Conservation (phyloP, 2,329 filamentous ascomycete genomes). For the Colletotrichum acutatum region DNA sequence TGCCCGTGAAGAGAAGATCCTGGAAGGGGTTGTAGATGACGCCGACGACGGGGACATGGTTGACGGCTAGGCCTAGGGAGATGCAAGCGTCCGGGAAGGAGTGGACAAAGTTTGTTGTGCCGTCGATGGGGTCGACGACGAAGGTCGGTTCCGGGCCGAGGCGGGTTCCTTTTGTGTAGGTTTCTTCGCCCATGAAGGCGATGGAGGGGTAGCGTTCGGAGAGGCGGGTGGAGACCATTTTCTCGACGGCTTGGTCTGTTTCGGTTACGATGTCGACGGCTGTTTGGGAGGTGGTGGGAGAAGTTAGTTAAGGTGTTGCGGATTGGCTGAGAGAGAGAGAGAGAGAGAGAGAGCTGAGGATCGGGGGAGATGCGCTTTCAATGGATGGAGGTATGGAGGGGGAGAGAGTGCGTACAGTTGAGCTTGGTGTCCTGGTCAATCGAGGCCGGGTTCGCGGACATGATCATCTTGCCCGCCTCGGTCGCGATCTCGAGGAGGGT, state of each 20-base stretch:
- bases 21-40: conserved; percentile 86
- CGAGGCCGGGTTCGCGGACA: conserved; percentile 68
- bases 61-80: conserved; percentile 77
- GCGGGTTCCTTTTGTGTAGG: conserved; percentile 73
- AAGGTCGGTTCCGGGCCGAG: conserved; percentile 78
- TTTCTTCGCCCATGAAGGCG: conserved; percentile 81
- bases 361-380: neutral
- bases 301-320: neutral
- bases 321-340: neutral
- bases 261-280: conserved; percentile 77
- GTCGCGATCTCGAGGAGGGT: conserved; percentile 69
- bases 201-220: conserved; percentile 63
- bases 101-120: conserved; percentile 85
- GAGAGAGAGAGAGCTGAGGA: neutral
- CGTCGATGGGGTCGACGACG: conserved; percentile 85
- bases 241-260: conserved; percentile 73
- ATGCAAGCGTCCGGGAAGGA: conserved; percentile 80
- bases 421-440: conserved; percentile 70
- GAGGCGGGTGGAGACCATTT: conserved; percentile 67
- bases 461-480: conserved; percentile 73
- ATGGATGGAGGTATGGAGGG: neutral
- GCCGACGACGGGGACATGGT: conserved; percentile 71
- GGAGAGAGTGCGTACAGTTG: conserved; percentile 61
- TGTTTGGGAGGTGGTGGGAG: conserved; percentile 41
- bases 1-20: conserved; percentile 74